phyloP scores from a whole-genome alignment of 352 stramenopile genomes.

The Phytophthora rubi region DNA sequence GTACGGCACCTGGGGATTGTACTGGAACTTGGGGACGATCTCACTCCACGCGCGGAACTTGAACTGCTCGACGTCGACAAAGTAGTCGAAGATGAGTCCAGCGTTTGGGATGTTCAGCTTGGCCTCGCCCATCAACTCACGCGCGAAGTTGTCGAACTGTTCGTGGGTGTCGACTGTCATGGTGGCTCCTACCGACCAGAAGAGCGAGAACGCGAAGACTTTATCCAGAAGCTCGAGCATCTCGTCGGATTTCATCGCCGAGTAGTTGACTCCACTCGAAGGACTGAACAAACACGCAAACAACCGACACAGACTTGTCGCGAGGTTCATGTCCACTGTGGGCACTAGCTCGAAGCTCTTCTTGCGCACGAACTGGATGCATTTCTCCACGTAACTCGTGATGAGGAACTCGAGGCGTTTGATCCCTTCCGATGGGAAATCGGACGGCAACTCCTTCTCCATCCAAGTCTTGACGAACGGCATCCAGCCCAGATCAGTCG shows the following conservation, averaged over 20 bases:
- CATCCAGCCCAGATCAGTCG: constrained; percentile 89
- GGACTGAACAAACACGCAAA: constrained; percentile 85
- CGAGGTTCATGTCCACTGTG: constrained; percentile 91
- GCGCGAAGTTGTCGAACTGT: constrained; percentile 83
- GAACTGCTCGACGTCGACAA: constrained; percentile 65
- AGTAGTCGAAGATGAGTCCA: constrained; percentile 89
- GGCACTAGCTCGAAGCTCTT: constrained; percentile 86
- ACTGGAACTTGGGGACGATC: constrained; percentile 73
- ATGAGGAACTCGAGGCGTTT: constrained; percentile 61
- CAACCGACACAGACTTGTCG: constrained; percentile 85
- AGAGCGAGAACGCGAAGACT: constrained; percentile 89
- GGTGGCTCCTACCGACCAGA: constrained; percentile 92
- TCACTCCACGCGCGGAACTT: constrained; percentile 65
- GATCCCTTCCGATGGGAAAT: constrained; percentile 48
- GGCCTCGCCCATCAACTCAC: constrained; percentile 55
- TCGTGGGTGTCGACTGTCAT: constrained; percentile 80
- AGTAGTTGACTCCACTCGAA: constrained; percentile 33
- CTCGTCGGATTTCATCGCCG: constrained; percentile 40
- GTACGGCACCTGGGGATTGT: constrained; percentile 63
- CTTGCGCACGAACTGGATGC: constrained; percentile 79
- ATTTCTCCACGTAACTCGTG: constrained; percentile 66
- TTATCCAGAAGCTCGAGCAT: constrained; percentile 70
- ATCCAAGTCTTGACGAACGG: constrained; percentile 93
- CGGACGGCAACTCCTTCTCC: constrained; percentile 55
- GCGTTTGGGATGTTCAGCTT: constrained; percentile 64